A percentile compares a stretch with the other conserved stretches of the same genome.
phyloP scores from a whole-genome alignment of 345 rosid genomes.

The Hypericum perforatum region DNA sequence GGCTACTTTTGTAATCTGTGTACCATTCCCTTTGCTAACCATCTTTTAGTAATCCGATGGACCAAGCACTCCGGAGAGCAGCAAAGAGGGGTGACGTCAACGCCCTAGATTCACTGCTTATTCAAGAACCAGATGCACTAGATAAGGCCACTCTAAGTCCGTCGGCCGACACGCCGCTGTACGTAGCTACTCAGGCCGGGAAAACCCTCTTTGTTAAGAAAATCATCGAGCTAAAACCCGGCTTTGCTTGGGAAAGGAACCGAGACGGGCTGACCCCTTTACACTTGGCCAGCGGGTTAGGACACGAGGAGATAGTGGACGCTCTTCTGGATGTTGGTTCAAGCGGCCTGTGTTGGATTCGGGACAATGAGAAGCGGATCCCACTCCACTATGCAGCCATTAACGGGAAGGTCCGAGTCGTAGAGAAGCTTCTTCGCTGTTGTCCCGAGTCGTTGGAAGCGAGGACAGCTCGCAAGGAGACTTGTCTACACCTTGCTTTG shows the following conservation, averaged over 20 bases:
- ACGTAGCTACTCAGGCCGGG: slow-evolving; percentile 12
- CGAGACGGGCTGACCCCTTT: slow-evolving; percentile 11
- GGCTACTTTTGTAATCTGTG: too few species aligned
- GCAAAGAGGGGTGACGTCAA: too few species aligned
- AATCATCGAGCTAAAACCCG: background rate
- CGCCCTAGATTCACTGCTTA: too few species aligned
- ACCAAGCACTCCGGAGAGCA: too few species aligned
- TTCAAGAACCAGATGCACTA: too few species aligned
- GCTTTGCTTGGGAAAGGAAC: slow-evolving; percentile 6
- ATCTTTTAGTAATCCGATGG: too few species aligned
- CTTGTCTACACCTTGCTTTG: slow-evolving; percentile 15
- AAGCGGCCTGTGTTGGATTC: background rate
- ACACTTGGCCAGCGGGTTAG: slow-evolving; percentile 13
- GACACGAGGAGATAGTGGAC: slow-evolving; percentile 2
- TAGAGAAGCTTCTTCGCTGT: background rate
- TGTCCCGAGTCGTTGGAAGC: slow-evolving; percentile 1
- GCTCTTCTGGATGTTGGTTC: slow-evolving; percentile 6
- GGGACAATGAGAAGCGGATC: slow-evolving; percentile 3
- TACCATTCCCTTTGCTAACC: too few species aligned
- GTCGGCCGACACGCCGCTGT: background rate
- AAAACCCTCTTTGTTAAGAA: slow-evolving; percentile 6
- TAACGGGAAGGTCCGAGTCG: slow-evolving; percentile 4
- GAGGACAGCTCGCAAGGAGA: background rate
- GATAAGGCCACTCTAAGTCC: too few species aligned
- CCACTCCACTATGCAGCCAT: slow-evolving; percentile 14